These are phyloP conservation scores for Trichoderma sp. DNA, from an alignment of 2,329 filamentous ascomycete genomes.

Conservation along the genomic window DNA sequence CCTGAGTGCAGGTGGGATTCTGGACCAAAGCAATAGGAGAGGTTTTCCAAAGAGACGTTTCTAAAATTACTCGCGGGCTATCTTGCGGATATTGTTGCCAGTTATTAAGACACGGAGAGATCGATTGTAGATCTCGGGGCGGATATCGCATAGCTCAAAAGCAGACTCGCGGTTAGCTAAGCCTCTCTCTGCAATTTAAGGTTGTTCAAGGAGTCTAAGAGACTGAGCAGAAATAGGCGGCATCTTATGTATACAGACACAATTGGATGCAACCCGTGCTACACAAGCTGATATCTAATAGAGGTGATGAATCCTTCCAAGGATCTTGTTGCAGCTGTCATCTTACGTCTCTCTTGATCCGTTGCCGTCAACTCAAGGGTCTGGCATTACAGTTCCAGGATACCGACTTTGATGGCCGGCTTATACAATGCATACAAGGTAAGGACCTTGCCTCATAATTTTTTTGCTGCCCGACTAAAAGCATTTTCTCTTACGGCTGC, in stretches of 20 bases:
- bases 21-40: too few species aligned
- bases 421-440: too few species aligned
- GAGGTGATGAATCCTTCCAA: not conserved
- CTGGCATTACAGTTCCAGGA: not conserved
- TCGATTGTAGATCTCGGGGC: not conserved
- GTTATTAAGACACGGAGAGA: not conserved
- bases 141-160: not conserved
- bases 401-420: not conserved
- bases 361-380: not conserved
- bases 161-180: not conserved
- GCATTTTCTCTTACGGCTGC: too few species aligned
- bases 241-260: not conserved
- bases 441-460: too few species aligned
- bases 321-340: not conserved
- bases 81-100: too few species aligned
- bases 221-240: constrained; percentile 2
- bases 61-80: too few species aligned
- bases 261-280: not conserved
- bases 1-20: too few species aligned
- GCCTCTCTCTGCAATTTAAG: constrained; percentile 5
- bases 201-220: constrained; percentile 10
- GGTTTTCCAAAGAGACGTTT: too few species aligned
- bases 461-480: too few species aligned
- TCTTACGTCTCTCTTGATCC: not conserved
- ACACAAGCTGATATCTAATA: constrained; percentile 1